These are phyloP conservation scores for Trichosporon asahii DNA, from an alignment of 1,284 basidiomycete species.

Conservation along the genomic window DNA sequence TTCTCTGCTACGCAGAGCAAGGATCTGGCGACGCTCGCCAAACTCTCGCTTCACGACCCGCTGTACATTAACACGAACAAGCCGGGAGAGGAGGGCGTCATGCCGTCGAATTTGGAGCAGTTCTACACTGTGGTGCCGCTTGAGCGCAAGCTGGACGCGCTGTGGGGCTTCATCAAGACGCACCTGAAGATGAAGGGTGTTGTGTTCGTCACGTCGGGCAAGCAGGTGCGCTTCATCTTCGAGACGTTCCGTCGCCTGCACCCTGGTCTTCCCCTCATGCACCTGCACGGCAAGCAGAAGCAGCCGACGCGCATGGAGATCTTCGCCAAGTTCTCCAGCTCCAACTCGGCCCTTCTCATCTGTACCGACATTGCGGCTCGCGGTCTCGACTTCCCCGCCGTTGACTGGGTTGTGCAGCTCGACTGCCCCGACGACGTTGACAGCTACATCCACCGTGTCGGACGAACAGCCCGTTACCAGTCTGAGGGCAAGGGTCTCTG, in stretches of 20 bases:
- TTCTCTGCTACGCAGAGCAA: conserved; percentile 97
- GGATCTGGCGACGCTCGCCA: conserved; percentile 82
- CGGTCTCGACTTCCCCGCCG: conserved; percentile 92
- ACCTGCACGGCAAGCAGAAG: conserved; percentile 96
- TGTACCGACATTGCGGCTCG: conserved; percentile 98
- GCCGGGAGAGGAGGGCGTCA: conserved; percentile 56
- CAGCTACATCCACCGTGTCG: conserved; percentile 96
- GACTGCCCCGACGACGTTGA: conserved; percentile 98
- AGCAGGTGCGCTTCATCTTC: conserved; percentile 89
- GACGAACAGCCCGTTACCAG: conserved; percentile 90
- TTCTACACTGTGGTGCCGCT: conserved; percentile 82
- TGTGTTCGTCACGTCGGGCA: conserved; percentile 92
- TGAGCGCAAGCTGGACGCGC: conserved; percentile 82
- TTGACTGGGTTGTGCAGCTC: conserved; percentile 98
- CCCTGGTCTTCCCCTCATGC: conserved; percentile 83
- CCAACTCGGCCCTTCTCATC: conserved; percentile 76
- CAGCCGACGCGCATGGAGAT: conserved; percentile 80
- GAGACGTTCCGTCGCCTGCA: conserved; percentile 94
- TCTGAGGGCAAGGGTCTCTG: conserved; percentile 82
- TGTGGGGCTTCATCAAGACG: conserved; percentile 93
- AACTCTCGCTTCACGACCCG: conserved; percentile 82
- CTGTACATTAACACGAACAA: conserved; percentile 67
- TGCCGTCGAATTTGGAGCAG: conserved; percentile 75
- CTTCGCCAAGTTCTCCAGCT: conserved; percentile 75
- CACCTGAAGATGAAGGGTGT: conserved; percentile 90